Conservation (phyloP, 2,329 filamentous ascomycete genomes). For the Amauroascus niger region DNA sequence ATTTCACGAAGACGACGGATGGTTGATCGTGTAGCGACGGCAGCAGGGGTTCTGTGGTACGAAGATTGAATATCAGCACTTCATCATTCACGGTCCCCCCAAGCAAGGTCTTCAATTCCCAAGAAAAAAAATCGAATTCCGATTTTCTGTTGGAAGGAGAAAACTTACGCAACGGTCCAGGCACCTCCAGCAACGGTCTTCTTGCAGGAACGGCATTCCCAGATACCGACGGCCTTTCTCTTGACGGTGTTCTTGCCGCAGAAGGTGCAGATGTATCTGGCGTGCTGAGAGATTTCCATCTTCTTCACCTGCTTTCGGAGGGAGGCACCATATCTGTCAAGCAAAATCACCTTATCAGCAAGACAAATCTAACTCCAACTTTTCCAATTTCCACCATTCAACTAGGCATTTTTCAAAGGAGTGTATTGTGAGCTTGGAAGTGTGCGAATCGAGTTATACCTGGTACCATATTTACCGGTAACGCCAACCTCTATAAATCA, state of each 20-base stretch:
- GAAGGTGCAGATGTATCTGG: conserved; percentile 95
- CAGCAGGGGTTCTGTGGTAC: conserved; percentile 68
- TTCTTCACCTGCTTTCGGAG: conserved; percentile 99
- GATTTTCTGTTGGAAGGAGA: too few species aligned
- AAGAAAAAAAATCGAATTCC: background rate
- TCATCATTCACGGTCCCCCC: too few species aligned
- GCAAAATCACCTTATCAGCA: background rate
- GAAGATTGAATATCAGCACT: conserved; percentile 2
- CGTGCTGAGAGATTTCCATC: conserved; percentile 99
- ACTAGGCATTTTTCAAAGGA: background rate
- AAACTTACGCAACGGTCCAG: conserved; percentile 89
- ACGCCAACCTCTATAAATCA: conserved; percentile 67
- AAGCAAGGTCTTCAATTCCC: too few species aligned
- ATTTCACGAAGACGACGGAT: conserved; percentile 96
- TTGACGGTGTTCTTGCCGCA: conserved; percentile 94
- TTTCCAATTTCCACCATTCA: background rate
- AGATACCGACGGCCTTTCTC: conserved; percentile 86
- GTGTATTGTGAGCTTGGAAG: conserved; percentile 6
- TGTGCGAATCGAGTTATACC: conserved; percentile 50
- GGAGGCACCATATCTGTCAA: conserved; percentile 83
- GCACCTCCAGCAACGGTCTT: conserved; percentile 91
- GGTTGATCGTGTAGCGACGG: conserved; percentile 88
- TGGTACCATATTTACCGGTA: conserved; percentile 97
- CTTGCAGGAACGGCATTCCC: conserved; percentile 91
- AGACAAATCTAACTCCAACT: background rate